Evolutionary conservation across 306 rosid genomes (phyloP), one percentile per base, ranked within the genome.

Genomic region (Glycyrrhiza uralensis): DNA sequence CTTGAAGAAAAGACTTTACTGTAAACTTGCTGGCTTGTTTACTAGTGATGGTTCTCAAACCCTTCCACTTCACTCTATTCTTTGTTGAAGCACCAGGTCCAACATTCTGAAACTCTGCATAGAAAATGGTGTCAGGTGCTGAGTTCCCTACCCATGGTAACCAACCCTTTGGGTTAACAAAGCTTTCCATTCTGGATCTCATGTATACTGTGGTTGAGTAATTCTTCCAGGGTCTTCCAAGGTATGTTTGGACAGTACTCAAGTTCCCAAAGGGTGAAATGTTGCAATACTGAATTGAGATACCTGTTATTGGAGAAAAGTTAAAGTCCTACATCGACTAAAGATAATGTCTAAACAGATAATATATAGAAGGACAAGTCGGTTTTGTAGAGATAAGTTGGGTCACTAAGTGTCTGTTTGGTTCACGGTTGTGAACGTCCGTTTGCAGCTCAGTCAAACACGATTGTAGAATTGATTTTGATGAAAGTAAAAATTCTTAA

Each of bases 191-290:
- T 59, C 41, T 71, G 5, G 77, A 80, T 8, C 77, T 63, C 76
- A 90, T 52, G 63, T 58, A 88, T 0, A 88, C 80, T 12, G 98
- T 90, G 3, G 95, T 92, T 52, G 98, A 90, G 76, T 90, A 84
- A 50, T 90, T 82, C 89, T 86, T 92, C 96, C 98, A 88, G 0
- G 96, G 96, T 67, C 95, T 84, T 29, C 96, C 98, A 5, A 92
- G 90, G 44, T 80, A 92, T 3, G 89, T 85, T 45, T 58, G 28
- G 26, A 87, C 86, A 0, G 76, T 18, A 20, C 84, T 83, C 80
- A 88, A 74, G 83, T 88, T 33, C 6, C 87, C 96, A 10, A 7
- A 83, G 1, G 95, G 91, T 41, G 38, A 30, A 66, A 92, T 80
- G 24, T 46, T 76, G 73, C 85, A 88, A 17, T 81, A 45, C 2